Evolutionary conservation across 768 basidiomycete genomes (phyloP).

Genomic region (Tulasnella sp.): DNA sequence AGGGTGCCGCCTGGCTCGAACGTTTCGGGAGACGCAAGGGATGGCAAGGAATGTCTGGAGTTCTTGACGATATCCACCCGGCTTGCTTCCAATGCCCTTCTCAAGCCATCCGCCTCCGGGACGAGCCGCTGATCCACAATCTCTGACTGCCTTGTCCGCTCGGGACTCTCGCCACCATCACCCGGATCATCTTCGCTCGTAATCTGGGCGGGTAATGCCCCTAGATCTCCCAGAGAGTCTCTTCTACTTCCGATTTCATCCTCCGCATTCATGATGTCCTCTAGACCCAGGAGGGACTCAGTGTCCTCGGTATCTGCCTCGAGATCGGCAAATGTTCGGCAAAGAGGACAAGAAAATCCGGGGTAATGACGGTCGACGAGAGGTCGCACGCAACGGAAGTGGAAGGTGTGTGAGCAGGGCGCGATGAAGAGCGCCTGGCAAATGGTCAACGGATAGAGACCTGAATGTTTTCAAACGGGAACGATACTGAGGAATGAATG

Average conservation of each 20-base stretch:
- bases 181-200: no score
- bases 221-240: no score
- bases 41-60: no score
- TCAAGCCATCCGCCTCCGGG: no score
- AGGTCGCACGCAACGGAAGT: conserved; percentile 94
- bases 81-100: no score
- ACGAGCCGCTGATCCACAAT: no score
- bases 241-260: neutral
- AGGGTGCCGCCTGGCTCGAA: no score
- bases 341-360: conserved; percentile 88
- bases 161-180: no score
- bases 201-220: no score
- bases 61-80: no score
- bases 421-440: conserved; percentile 94
- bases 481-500: neutral
- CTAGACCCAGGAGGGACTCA: neutral
- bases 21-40: no score
- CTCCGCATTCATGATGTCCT: neutral
- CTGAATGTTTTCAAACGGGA: neutral
- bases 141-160: no score
- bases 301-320: conserved; percentile 80
- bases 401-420: conserved; percentile 91
- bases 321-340: conserved; percentile 86
- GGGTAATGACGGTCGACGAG: conserved; percentile 78
- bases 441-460: conserved; percentile 76